Base-by-base conservation (phyloP, 441 rosid species). In the Croton laevigatus region DNA sequence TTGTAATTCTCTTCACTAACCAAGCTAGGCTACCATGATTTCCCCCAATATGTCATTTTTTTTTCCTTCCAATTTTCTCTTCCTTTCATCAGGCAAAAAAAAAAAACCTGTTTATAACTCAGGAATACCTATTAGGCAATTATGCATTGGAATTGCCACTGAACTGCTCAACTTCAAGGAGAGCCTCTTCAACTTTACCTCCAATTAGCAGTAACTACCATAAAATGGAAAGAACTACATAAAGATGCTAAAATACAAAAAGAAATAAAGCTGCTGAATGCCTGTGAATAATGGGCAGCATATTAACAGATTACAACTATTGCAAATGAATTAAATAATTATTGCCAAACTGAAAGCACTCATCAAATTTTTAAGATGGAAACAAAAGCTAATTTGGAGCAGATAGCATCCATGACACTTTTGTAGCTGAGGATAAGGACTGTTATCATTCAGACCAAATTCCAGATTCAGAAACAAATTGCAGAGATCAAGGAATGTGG, bases 191-290 rank as follows among this genome's bases (percentile, higher is more conserved):
- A 58, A 81, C 81, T 70, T 80, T 82, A 62, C 91, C 84, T 65
- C 93, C 91, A 66, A 87, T 76, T 75, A 91, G 81, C 76, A 94
- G 71, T 76, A 91, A 82, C 97, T 94, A 79, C 62, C 53, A 79
- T 38, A 77, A 72, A 69, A 70, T 27, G 34, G 20, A 68, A 22
- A 37, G 3, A 22, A 32, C 46, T 65, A 14, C 16, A 48, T 48
- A 13, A 9, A 44, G 9, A 44, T 3, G 12, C 9, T 46, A 46
- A 13, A 46, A 46, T 46, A 11, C 51, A 11, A 12, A 45, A 48
- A 19, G 62, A 20, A 66, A 61, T 16, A 45, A 32, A 40, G 11
- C 52, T 46, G 34, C 34, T 64, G 44, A 22, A 7, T 40, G 12
- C 37, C 17, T 45, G 32, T 0, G 20, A 22, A 62, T 55, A 40